Conservation (phyloP, 306 rosid species). For the Alnus rubra region DNA sequence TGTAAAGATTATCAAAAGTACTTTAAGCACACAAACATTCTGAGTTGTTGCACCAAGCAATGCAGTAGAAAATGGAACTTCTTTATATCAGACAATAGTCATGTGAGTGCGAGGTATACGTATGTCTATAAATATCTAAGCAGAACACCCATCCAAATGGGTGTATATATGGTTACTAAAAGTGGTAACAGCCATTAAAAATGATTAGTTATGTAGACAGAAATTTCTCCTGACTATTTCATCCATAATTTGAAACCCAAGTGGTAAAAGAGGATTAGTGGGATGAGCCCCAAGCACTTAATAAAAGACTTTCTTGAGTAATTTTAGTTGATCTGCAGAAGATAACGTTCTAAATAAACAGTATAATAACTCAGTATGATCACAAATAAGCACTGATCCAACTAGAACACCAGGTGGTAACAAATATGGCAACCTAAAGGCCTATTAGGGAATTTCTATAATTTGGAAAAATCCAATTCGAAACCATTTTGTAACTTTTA, state of each 20-base stretch:
- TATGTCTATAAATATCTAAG: too few relatives aligned
- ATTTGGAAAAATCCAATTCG: neutral
- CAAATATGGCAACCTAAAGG: neutral
- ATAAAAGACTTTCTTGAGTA: neutral
- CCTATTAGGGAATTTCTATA: neutral
- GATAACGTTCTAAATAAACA: neutral
- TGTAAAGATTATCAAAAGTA: neutral
- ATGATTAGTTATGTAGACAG: neutral
- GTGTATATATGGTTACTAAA: neutral
- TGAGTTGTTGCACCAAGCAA: conserved; percentile 1
- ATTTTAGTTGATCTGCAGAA: neutral
- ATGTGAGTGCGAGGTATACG: neutral
- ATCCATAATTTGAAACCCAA: neutral
- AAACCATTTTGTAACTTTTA: neutral
- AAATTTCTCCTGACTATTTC: neutral
- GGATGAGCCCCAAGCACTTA: neutral
- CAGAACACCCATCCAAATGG: neutral
- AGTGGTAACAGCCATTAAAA: neutral
- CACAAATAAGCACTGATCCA: neutral
- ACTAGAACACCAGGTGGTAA: neutral
- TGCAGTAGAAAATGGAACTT: neutral
- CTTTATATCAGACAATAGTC: neutral
- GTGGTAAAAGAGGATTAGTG: neutral
- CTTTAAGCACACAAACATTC: neutral
- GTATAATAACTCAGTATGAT: neutral